Base-by-base conservation (phyloP, 305 asterid species). In the Rubia tinctorum region DNA sequence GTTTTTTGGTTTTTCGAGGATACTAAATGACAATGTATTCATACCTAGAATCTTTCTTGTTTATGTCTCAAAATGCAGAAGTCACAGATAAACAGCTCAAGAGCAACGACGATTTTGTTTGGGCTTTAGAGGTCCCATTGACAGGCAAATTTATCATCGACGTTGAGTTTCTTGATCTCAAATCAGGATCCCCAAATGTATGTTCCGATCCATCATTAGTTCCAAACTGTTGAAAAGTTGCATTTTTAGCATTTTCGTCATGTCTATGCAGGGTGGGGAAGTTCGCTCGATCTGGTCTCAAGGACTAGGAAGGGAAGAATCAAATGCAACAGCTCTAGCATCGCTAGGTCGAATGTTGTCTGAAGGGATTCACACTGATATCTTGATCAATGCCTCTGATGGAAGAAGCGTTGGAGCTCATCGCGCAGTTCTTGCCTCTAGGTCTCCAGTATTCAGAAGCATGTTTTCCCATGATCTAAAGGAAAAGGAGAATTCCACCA, bases 381-480 rank as follows among this genome's bases (percentile, higher is more conserved):
- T 95, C 68, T 80, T 78, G 44, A 87, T 89, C 69, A 85, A 89
- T 55, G 88, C 96, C 73, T 87, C 96, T 0, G 87, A 89, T 60
- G 98, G 98, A 59, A 86, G 87, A 65, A 86, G 87, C 83, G 81
- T 87, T 53, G 55, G 85, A 37, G 96, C 98, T 0, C 98, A 95
- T 45, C 92, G 97, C 2, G 98, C 98, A 3, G 94, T 95, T 75
- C 97, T 94, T 23, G 97, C 99, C 9, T 84, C 97, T 5, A 80
- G 97, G 49, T 95, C 99, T 4, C 96, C 95, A 2, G 98, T 95
- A 34, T 95, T 95, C 82, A 82, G 86, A 61, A 90, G 96, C 86
- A 95, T 95, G 99, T 95, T 95, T 85, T 86, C 94, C 0, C 98
- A 95, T 51, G 89, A 95, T 59, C 97, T 95, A 63, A 87, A 82